These are phyloP conservation scores for Syncephalastrum sp. DNA, from an alignment of 371 early-diverging fungal species.

Conservation along the genomic window DNA sequence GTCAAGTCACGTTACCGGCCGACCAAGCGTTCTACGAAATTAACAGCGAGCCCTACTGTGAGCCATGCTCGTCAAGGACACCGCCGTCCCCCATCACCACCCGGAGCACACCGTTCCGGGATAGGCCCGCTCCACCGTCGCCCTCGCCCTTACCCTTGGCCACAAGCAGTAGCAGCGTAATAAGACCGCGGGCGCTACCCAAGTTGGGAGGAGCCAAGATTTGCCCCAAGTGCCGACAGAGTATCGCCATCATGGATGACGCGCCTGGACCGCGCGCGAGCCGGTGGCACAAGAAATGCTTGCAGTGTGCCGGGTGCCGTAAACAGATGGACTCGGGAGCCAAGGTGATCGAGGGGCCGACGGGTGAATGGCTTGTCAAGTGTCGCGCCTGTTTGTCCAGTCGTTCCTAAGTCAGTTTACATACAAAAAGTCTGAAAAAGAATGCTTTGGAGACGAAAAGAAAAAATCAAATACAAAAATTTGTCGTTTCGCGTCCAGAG, in stretches of 20 bases:
- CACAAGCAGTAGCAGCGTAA: constrained; percentile 11
- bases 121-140: neutral
- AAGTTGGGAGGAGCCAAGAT: constrained; percentile 55
- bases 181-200: constrained; percentile 24
- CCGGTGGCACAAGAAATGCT: constrained; percentile 64
- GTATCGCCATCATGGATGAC: constrained; percentile 58
- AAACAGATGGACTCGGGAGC: constrained; percentile 62
- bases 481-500: neutral
- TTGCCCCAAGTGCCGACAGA: constrained; percentile 52
- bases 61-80: constrained; percentile 34
- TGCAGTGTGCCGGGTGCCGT: constrained; percentile 49
- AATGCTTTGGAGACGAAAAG: neutral
- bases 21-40: constrained; percentile 61
- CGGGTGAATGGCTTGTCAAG: constrained; percentile 35
- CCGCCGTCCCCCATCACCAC: neutral
- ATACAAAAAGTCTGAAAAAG: neutral
- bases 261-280: constrained; percentile 55
- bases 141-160: neutral
- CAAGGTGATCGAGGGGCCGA: constrained; percentile 40
- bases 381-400: constrained; percentile 44
- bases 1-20: constrained; percentile 56
- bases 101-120: constrained; percentile 5
- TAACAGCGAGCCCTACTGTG: constrained; percentile 53
- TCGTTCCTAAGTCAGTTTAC: neutral
- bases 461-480: neutral